phyloP scores from a whole-genome alignment of 202 grass and related monocot genomes.

The Hordeum pubiflorum region DNA sequence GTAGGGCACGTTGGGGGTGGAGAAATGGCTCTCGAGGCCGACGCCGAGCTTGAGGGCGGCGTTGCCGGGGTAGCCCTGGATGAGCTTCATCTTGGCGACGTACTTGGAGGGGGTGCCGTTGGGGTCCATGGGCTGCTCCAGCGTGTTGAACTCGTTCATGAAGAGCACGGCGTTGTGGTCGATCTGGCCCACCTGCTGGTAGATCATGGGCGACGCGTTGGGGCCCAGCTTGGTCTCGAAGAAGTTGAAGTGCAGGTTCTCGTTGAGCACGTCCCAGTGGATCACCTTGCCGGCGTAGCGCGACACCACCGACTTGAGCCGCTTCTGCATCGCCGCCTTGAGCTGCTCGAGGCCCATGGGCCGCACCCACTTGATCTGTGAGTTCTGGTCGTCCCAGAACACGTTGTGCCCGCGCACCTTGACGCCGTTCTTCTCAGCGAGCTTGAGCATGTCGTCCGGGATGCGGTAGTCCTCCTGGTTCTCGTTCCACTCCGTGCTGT shows the following conservation, averaged over 20 bases:
- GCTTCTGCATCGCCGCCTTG: conserved; percentile 30
- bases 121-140: conserved; percentile 50
- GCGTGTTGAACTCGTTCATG: conserved; percentile 74
- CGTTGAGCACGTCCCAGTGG: conserved; percentile 77
- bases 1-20: conserved; percentile 33
- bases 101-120: conserved; percentile 23
- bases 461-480: conserved; percentile 42
- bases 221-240: conserved; percentile 46
- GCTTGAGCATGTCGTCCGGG: conserved; percentile 48
- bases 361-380: conserved; percentile 56
- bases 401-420: conserved; percentile 37
- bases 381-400: conserved; percentile 45
- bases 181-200: conserved; percentile 38
- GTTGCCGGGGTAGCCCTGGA: neutral
- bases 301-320: conserved; percentile 35
- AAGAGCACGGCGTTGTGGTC: conserved; percentile 38
- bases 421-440: conserved; percentile 26
- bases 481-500: conserved; percentile 32
- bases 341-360: conserved; percentile 29
- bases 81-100: conserved; percentile 27
- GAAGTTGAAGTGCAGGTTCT: conserved; percentile 72
- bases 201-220: conserved; percentile 36
- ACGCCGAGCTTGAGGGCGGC: conserved; percentile 20
- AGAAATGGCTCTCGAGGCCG: conserved; percentile 45
- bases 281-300: conserved; percentile 56